Conservation (phyloP, 805 yeast species). For the Wickerhamiella brachini region DNA sequence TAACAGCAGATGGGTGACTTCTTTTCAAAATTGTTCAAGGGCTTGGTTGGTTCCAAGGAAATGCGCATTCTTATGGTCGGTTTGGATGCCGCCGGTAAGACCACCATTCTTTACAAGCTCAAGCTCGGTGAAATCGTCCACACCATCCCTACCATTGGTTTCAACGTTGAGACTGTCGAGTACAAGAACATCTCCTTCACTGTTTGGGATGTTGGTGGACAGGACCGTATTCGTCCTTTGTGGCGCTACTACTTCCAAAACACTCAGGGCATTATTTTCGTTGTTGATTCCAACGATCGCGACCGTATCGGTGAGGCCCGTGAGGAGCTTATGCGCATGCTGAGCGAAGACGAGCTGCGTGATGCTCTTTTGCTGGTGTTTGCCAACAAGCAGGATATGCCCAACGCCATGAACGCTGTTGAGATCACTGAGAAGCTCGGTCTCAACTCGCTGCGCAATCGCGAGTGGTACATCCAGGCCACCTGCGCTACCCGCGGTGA, state of each 20-base stretch:
- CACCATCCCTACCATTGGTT: constrained; percentile 93
- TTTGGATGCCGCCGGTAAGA: constrained; percentile 96
- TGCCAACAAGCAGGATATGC: constrained; percentile 97
- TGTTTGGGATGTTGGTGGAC: constrained; percentile 99
- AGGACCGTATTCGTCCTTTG: constrained; percentile 94
- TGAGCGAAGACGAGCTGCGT: constrained; percentile 95
- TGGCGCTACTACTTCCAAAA: constrained; percentile 99
- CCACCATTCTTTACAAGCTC: constrained; percentile 88
- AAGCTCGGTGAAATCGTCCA: constrained; percentile 93
- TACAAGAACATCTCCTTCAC: constrained; percentile 93
- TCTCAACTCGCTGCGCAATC: constrained; percentile 91
- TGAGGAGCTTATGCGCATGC: constrained; percentile 96
- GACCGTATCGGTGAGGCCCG: constrained; percentile 96
- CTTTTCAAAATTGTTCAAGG: constrained; percentile 83
- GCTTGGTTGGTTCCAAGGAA: constrained; percentile 94
- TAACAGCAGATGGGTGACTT: constrained; percentile 70
- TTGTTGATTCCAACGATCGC: constrained; percentile 95
- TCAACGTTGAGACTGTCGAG: constrained; percentile 95
- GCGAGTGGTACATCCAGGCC: constrained; percentile 99
- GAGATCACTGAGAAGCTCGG: constrained; percentile 96
- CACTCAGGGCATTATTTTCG: constrained; percentile 96
- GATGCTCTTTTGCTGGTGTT: constrained; percentile 90
- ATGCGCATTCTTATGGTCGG: constrained; percentile 98
- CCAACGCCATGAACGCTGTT: constrained; percentile 98
- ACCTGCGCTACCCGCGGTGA: constrained; percentile 99